Evolutionary conservation across 129 eudicot genomes (phyloP).

Genomic region (Saussurea involucrata): DNA sequence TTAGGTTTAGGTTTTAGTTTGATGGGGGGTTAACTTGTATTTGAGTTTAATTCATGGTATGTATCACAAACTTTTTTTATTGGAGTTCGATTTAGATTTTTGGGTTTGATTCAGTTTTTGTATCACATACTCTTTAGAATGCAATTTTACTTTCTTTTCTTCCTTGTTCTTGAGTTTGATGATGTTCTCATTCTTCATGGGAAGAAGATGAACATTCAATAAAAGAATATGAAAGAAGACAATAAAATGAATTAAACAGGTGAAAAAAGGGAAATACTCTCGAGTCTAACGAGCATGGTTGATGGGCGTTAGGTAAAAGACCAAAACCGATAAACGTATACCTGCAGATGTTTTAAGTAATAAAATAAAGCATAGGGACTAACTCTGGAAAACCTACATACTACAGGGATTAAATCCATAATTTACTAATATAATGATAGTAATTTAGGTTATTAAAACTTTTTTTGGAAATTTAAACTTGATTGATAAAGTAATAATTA

Average conservation of each 20-base stretch:
- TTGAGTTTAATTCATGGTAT: too few species aligned
- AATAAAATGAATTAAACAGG: neutral
- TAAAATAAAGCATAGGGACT: neutral
- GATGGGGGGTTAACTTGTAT: neutral
- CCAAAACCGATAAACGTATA: too few species aligned
- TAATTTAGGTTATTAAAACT: neutral
- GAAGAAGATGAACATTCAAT: neutral
- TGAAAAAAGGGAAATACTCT: neutral
- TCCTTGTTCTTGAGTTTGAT: neutral
- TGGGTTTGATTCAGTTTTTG: too few species aligned
- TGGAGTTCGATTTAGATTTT: neutral
- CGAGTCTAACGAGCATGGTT: neutral
- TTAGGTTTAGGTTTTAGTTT: neutral
- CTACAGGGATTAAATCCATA: neutral
- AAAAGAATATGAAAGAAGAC: neutral
- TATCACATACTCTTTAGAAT: neutral
- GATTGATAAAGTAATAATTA: neutral
- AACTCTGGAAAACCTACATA: neutral
- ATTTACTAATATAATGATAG: too few species aligned
- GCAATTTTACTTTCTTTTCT: too few species aligned
- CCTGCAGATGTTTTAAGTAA: neutral
- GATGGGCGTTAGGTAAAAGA: neutral
- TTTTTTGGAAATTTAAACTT: neutral
- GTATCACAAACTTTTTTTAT: too few species aligned
- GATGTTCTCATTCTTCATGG: neutral